Conservation (phyloP, 495 filamentous ascomycete species). For the Chaetomium cochliodes region DNA sequence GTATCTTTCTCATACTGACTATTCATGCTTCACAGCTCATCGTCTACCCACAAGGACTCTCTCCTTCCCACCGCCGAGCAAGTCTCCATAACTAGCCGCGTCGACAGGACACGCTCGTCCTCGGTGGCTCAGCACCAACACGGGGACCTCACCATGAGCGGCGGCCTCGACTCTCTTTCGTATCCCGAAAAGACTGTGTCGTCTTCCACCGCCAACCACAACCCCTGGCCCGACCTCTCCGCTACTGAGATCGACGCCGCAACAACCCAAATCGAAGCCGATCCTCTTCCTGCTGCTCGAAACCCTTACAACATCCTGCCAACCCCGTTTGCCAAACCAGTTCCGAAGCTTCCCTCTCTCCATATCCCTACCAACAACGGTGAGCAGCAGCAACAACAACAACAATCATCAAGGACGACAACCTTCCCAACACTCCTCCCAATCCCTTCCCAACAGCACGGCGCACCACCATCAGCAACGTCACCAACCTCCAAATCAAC, state of each 20-base stretch:
- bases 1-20: neutral
- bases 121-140: neutral
- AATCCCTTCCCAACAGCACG: neutral
- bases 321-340: neutral
- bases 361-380: neutral
- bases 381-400: neutral
- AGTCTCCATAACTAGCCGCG: constrained; percentile 5
- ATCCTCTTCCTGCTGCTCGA: neutral
- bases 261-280: constrained; percentile 11
- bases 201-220: neutral
- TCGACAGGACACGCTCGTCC: neutral
- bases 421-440: neutral
- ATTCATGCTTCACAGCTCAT: constrained; percentile 7
- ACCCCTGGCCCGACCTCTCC: constrained; percentile 32
- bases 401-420: neutral
- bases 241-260: constrained; percentile 15
- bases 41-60: constrained; percentile 20
- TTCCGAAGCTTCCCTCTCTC: neutral
- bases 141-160: constrained; percentile 1
- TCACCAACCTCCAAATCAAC: neutral
- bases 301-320: constrained; percentile 11
- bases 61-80: constrained; percentile 24
- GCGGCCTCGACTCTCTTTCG: neutral
- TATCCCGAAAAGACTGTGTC: neutral
- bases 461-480: neutral